Percentiles rank a stretch among this genome's conserved stretches.
phyloP scores from a whole-genome alignment of 2,329 filamentous ascomycete genomes.

The Polytolypa hystricis region DNA sequence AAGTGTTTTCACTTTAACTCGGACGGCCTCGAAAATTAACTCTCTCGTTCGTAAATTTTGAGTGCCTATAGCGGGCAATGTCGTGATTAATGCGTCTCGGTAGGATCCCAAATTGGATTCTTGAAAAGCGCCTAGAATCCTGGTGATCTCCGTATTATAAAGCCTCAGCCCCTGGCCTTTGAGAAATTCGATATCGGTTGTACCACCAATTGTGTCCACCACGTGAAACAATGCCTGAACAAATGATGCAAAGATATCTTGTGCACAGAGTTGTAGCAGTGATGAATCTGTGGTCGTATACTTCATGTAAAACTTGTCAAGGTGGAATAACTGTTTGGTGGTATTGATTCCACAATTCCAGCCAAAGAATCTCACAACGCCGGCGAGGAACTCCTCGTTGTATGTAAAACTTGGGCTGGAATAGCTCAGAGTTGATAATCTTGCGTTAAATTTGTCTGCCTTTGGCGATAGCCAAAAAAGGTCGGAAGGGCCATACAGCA shows the following conservation, averaged over 20 bases:
- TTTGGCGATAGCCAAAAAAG: no score
- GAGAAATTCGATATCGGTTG: constrained; percentile 8
- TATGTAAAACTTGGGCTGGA: constrained; percentile 16
- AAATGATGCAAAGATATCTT: constrained; percentile 21
- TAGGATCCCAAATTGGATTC: constrained; percentile 15
- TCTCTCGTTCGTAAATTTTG: no score
- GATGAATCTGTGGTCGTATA: no score
- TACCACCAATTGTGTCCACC: constrained; percentile 12
- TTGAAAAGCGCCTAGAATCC: constrained; percentile 20
- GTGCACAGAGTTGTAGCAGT: no score
- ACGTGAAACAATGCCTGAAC: constrained; percentile 15
- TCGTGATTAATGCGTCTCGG: constrained; percentile 25
- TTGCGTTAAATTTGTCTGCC: constrained; percentile 5
- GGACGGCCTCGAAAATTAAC: no score
- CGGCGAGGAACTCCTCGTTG: constrained; percentile 16
- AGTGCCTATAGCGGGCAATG: no score
- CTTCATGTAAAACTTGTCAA: no score
- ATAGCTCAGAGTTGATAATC: constrained; percentile 11
- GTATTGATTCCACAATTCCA: no score
- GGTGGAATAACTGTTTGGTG: no score
- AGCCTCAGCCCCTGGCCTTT: constrained; percentile 11
- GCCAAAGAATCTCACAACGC: constrained; percentile 16
- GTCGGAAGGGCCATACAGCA: no score
- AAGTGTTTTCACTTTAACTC: no score
- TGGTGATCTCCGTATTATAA: constrained; percentile 11